Percentiles rank a stretch among this genome's conserved stretches.
Evolutionary conservation across 495 filamentous ascomycete species (phyloP).

Genomic region (Xylaria palmicola): DNA sequence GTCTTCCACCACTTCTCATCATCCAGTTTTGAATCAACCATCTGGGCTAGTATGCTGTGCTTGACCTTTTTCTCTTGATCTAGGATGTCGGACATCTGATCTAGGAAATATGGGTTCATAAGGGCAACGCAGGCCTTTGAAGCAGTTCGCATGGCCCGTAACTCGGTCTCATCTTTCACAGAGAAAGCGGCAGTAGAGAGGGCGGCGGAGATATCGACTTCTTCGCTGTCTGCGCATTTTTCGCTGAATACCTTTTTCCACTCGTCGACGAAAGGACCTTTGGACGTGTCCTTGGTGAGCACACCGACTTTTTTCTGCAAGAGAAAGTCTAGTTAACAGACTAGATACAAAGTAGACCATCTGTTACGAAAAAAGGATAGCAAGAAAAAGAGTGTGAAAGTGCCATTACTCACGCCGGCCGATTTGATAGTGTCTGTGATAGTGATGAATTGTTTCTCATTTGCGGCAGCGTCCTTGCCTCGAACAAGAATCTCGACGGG

Average conservation of each 20-base stretch:
- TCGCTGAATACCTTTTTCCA: conserved; percentile 82
- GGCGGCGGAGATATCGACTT: conserved; percentile 80
- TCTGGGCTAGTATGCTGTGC: conserved; percentile 76
- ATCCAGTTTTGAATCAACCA: conserved; percentile 86
- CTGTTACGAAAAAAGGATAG: no score
- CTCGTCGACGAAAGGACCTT: conserved; percentile 90
- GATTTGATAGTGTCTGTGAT: conserved; percentile 81
- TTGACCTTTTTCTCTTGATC: conserved; percentile 96
- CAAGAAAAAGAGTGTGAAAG: background rate
- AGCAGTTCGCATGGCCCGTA: conserved; percentile 90
- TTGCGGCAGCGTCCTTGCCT: conserved; percentile 85
- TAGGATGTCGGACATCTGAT: conserved; percentile 93
- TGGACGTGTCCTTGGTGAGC: conserved; percentile 75
- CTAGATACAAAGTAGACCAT: no score
- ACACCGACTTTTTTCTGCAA: conserved; percentile 87
- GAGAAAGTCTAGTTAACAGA: background rate
- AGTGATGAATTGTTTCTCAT: conserved; percentile 80
- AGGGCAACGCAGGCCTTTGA: conserved; percentile 89
- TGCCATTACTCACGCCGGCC: conserved; percentile 69
- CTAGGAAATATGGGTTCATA: conserved; percentile 91
- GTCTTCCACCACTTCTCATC: conserved; percentile 89
- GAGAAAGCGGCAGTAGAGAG: conserved; percentile 81
- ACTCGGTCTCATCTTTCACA: conserved; percentile 93
- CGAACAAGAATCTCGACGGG: conserved; percentile 85
- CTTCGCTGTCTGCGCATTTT: conserved; percentile 78